phyloP scores from a whole-genome alignment of 2,329 filamentous ascomycete genomes.

The Fusarium vanettenii region DNA sequence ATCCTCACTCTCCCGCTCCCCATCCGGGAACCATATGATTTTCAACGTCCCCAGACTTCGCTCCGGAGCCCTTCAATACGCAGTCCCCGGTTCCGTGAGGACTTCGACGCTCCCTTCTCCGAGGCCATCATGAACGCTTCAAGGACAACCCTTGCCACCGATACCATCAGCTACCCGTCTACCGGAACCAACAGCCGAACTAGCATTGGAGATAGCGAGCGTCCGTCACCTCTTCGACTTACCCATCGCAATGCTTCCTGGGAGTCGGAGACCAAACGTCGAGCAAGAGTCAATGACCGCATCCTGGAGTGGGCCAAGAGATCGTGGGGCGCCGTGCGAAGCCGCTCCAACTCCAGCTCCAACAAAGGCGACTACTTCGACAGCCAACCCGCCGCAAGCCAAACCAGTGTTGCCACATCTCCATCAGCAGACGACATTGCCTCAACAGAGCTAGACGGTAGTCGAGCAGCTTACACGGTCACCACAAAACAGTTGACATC shows the following conservation, averaged over 20 bases:
- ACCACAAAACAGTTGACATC: constrained; percentile 27
- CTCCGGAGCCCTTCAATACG: constrained; percentile 36
- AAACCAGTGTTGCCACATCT: constrained; percentile 30
- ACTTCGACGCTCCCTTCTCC: constrained; percentile 54
- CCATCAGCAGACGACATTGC: constrained; percentile 30
- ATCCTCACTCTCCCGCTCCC: constrained; percentile 44
- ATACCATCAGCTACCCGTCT: constrained; percentile 42
- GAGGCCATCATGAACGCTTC: constrained; percentile 49
- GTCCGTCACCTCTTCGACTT: constrained; percentile 32
- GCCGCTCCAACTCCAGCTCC: constrained; percentile 36
- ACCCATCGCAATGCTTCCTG: constrained; percentile 41
- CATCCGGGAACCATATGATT: constrained; percentile 31
- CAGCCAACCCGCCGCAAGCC: constrained; percentile 18
- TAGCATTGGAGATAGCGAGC: constrained; percentile 43
- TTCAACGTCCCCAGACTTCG: constrained; percentile 34
- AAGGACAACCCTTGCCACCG: constrained; percentile 42
- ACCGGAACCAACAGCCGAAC: constrained; percentile 35
- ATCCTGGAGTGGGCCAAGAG: constrained; percentile 50
- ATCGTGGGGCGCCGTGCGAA: constrained; percentile 45
- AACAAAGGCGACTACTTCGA: constrained; percentile 38
- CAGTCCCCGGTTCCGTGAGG: constrained; percentile 52
- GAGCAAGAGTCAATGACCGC: constrained; percentile 47
- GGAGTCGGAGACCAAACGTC: constrained; percentile 43
- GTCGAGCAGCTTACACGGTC: constrained; percentile 15
- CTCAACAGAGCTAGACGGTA: constrained; percentile 27